Evolutionary conservation across 169 alveolate genomes (phyloP).

Genomic region (Prorocentrum cordatum): DNA sequence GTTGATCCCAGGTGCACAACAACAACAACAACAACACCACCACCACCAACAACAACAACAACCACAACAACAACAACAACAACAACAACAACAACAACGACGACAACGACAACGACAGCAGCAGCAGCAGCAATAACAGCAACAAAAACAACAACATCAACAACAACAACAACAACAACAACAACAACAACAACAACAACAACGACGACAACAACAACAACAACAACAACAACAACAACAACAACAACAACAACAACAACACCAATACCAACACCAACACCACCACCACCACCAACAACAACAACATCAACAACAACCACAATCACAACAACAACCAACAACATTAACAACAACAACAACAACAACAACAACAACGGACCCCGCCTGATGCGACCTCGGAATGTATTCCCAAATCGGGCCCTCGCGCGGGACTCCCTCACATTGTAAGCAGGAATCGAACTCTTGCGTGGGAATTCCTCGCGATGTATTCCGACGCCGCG

Average conservation of each 20-base stretch:
- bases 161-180: not conserved
- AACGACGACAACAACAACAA: not conserved
- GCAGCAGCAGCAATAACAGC: not conserved
- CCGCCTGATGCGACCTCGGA: too few species aligned
- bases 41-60: not conserved
- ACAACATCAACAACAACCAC: not conserved
- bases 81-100: not conserved
- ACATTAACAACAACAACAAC: not conserved
- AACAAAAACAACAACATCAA: not conserved
- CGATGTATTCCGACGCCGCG: not conserved
- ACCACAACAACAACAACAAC: not conserved
- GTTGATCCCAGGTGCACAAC: not conserved
- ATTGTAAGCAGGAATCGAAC: not conserved
- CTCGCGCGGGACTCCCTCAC: too few species aligned
- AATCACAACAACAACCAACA: not conserved
- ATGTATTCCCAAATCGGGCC: too few species aligned
- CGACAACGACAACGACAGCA: not conserved
- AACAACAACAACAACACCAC: not conserved
- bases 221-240: not conserved
- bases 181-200: not conserved
- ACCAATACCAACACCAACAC: not conserved
- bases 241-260: not conserved
- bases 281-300: not conserved
- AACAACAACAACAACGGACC: not conserved
- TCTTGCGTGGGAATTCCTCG: not conserved